Conservation (phyloP, 495 filamentous ascomycete genomes). For the Glonium stellatum region DNA sequence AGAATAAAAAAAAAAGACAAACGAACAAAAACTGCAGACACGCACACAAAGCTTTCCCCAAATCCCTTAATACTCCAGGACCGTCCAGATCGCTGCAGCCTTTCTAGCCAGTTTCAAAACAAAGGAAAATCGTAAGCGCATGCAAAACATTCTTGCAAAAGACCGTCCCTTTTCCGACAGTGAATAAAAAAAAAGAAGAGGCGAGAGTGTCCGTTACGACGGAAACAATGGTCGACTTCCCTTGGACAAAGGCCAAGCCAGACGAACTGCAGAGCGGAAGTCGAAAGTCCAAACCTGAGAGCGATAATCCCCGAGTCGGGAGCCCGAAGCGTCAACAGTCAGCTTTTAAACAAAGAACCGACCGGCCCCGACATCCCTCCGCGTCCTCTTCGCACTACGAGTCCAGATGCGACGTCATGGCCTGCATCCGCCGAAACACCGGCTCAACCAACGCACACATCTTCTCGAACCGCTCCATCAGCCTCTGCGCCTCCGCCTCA, state of each 20-base stretch:
- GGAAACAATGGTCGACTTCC: background rate
- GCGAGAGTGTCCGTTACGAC: background rate
- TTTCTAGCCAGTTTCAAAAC: conserved; percentile 16
- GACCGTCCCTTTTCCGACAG: background rate
- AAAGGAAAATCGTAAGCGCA: conserved; percentile 20
- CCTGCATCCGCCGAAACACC: conserved; percentile 14
- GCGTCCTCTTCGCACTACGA: background rate
- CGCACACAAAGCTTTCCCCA: conserved; percentile 7
- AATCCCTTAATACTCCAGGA: background rate
- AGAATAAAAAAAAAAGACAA: background rate
- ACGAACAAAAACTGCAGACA: background rate
- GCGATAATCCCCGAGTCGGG: conserved; percentile 10
- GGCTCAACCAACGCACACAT: conserved; percentile 24
- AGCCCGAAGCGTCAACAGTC: conserved; percentile 11
- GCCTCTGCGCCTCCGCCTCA: conserved; percentile 34
- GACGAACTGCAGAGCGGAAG: background rate
- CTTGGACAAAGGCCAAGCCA: too few relatives aligned
- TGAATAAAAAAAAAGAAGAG: conserved; percentile 5
- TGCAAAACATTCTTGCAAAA: conserved; percentile 6
- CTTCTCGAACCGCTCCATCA: conserved; percentile 24
- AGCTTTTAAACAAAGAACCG: background rate
- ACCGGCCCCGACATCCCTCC: background rate
- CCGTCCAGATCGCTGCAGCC: conserved; percentile 11
- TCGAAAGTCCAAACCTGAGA: background rate
- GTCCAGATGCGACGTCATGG: conserved; percentile 22